These are phyloP conservation scores for Fraxinus cuspidata DNA, from an alignment of 257 asterid species.

Conservation along the genomic window DNA sequence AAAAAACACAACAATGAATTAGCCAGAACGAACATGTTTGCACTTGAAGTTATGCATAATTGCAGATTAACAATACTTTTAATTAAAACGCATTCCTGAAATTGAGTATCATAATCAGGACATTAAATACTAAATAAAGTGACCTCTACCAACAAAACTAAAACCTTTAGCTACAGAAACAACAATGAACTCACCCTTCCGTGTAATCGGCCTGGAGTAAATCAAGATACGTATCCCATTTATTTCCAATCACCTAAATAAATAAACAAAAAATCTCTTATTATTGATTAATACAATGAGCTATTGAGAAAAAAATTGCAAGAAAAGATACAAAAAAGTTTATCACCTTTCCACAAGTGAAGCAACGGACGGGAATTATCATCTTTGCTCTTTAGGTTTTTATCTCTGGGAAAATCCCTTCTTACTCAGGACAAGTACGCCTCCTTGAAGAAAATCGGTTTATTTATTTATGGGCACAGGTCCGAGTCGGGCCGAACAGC, in stretches of 20 bases:
- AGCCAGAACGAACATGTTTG: neutral
- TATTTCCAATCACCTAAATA: constrained; percentile 74
- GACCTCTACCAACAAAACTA: neutral
- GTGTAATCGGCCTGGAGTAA: constrained; percentile 82
- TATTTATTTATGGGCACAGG: neutral
- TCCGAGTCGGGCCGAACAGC: neutral
- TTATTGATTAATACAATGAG: neutral
- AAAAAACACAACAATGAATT: neutral
- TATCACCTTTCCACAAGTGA: constrained; percentile 76
- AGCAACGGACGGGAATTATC: constrained; percentile 86
- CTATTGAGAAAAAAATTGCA: too few species aligned
- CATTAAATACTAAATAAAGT: neutral
- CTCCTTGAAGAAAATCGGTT: neutral
- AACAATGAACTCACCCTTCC: constrained; percentile 61
- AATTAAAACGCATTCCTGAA: neutral
- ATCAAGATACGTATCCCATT: constrained; percentile 81
- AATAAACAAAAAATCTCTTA: neutral
- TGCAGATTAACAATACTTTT: neutral
- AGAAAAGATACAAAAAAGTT: neutral
- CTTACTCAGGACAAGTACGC: too few species aligned
- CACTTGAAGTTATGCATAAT: neutral
- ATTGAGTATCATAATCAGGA: neutral
- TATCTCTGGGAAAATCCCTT: neutral
- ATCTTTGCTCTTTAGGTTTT: constrained; percentile 38
- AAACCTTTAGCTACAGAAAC: neutral